Evolutionary conservation across 1,284 basidiomycete species (phyloP).

Genomic region (Hymenochaete sp.): DNA sequence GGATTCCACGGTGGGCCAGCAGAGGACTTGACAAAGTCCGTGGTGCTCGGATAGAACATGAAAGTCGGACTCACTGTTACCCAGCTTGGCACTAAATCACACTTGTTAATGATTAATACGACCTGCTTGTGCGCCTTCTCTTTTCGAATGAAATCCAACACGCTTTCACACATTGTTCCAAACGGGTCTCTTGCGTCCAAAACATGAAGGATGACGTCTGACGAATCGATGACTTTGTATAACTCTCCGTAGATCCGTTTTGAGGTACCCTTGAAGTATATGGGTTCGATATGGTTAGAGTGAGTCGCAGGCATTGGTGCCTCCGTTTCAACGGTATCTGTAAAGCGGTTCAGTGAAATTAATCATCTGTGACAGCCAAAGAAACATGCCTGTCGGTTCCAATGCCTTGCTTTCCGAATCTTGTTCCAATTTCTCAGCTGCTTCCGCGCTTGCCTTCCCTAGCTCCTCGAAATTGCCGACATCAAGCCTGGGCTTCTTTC

Average conservation of each 20-base stretch:
- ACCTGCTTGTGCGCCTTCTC: conserved; percentile 98
- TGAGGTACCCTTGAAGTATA: conserved; percentile 89
- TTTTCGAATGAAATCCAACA: conserved; percentile 89
- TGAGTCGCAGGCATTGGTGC: conserved; percentile 47
- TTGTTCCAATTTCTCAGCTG: conserved; percentile 33
- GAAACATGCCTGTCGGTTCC: conserved; percentile 35
- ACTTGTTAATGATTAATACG: conserved; percentile 96
- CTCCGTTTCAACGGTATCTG: conserved; percentile 21
- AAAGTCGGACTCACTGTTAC: conserved; percentile 71
- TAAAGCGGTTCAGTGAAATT: conserved; percentile 33
- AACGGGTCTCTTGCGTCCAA: conserved; percentile 94
- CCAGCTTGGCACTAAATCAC: conserved; percentile 98
- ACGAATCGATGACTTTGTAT: conserved; percentile 99
- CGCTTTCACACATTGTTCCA: conserved; percentile 94
- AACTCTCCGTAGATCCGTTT: conserved; percentile 95
- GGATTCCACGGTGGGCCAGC: conserved; percentile 24
- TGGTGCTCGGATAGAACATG: conserved; percentile 25
- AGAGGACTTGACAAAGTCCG: conserved; percentile 40
- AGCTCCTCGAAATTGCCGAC: conserved; percentile 85
- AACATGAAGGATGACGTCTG: conserved; percentile 93
- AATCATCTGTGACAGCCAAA: conserved; percentile 28
- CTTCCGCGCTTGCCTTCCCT: conserved; percentile 52
- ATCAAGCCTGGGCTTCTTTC: conserved; percentile 80
- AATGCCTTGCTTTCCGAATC: conserved; percentile 33
- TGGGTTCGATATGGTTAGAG: conserved; percentile 75